These are phyloP conservation scores for Tuber indicum DNA, from an alignment of 495 filamentous ascomycete species.

Conservation along the genomic window DNA sequence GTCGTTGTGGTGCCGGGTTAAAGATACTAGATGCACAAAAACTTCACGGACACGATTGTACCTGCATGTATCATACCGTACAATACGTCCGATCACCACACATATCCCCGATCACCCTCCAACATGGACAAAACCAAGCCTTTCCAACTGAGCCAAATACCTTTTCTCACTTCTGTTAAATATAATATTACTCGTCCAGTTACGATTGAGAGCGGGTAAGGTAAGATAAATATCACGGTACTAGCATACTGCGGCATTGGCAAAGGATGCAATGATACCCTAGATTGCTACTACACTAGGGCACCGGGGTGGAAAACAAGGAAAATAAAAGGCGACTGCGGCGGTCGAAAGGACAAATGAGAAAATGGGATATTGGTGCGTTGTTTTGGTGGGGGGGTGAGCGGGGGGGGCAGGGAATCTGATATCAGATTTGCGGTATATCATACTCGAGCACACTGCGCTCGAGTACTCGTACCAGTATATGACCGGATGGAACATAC, in stretches of 20 bases:
- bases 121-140: background rate
- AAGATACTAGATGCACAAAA: too few relatives aligned
- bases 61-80: background rate
- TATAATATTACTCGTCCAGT: background rate
- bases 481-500: background rate
- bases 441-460: background rate
- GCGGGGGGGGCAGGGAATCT: background rate
- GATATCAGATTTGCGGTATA: slow-evolving; percentile 2
- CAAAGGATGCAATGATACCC: background rate
- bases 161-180: background rate
- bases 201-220: background rate
- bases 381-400: background rate
- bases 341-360: background rate
- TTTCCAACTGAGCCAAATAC: background rate
- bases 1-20: too few relatives aligned
- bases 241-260: background rate
- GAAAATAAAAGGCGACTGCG: background rate
- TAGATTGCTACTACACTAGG: background rate
- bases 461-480: background rate
- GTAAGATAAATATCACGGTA: background rate
- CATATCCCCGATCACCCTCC: background rate
- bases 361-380: background rate
- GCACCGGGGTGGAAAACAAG: background rate
- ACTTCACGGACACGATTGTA: background rate
- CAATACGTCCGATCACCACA: background rate